Evolutionary conservation across 352 stramenopile genomes (phyloP), one percentile per base, ranked within the genome.

Genomic region (Globisporangium recalcitrans): DNA sequence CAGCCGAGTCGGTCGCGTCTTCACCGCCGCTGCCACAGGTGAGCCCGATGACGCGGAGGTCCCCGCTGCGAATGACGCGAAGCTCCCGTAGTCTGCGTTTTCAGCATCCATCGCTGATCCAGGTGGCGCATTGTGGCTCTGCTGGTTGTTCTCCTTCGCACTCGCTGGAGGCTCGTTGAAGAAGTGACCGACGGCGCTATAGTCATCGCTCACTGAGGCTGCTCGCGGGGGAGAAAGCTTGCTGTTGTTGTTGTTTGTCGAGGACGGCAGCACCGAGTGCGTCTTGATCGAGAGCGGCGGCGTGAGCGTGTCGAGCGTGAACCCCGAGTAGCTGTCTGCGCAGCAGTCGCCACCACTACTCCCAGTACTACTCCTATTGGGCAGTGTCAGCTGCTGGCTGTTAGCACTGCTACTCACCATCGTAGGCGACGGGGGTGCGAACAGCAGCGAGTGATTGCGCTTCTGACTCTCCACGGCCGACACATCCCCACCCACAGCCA

Each of bases 321-420:
- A 88, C 19, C 70, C 68, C 32, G 69, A 70, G 55, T 87, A 88
- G 62, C 55, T 85, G 10, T 78, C 70, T 1, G 71, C 58, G 21
- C 47, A 68, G 32, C 53, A 63, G 6, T 44, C 27, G 0, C 21
- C 68, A 32, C 14, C 5, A 5, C 21, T 59, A 38, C 14, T 55
- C 14, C 34, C 40, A 3, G n/a, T n/a, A 11, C n/a, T 14, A 11
- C n/a, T n/a, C n/a, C n/a, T n/a, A n/a, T n/a, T n/a, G n/a, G n/a
- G n/a, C n/a, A n/a, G n/a, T n/a, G n/a, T 29, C 21, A 51, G 19
- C 48, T 34, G 14, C 52, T 55, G 27, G 44, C 24, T 29, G 32
- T 22, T n/a, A n/a, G n/a, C n/a, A n/a, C n/a, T n/a, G n/a, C n/a
- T n/a, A n/a, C 19, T 54, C 13, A 14, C 32, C 11, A 48, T 38